A percentile compares a stretch with the other conserved stretches of the same genome.
Evolutionary conservation across 1,284 basidiomycete genomes (phyloP).

Genomic region (Ustilago sp.): DNA sequence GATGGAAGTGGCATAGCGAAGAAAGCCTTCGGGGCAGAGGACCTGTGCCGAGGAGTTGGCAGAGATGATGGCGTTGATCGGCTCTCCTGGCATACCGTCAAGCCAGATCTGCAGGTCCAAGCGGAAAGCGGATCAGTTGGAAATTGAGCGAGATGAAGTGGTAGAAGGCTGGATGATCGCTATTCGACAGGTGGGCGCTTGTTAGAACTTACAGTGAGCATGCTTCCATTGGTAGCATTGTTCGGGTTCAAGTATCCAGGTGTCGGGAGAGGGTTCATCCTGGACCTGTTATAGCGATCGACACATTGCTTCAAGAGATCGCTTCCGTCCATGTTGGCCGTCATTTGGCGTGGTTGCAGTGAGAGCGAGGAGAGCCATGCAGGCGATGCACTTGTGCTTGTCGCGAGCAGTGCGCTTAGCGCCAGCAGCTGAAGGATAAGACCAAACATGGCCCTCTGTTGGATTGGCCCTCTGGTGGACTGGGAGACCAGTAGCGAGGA

Average conservation of each 20-base stretch:
- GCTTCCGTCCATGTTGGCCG: slow-evolving; percentile 29
- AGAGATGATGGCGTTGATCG: slow-evolving; percentile 66
- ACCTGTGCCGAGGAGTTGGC: slow-evolving; percentile 54
- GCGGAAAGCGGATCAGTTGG: slow-evolving; percentile 5
- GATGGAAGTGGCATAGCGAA: slow-evolving; percentile 66
- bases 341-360: slow-evolving; percentile 1
- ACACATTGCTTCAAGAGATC: slow-evolving; percentile 35
- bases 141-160: slow-evolving; percentile 7
- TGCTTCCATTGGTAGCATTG: slow-evolving; percentile 47
- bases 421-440: slow-evolving; percentile 6
- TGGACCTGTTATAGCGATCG: slow-evolving; percentile 42
- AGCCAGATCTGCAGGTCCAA: slow-evolving; percentile 35
- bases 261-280: slow-evolving; percentile 43
- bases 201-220: slow-evolving; percentile 42
- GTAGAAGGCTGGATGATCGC: neutral
- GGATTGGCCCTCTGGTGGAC: neutral
- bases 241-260: slow-evolving; percentile 43
- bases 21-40: slow-evolving; percentile 62
- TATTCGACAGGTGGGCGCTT: slow-evolving; percentile 20
- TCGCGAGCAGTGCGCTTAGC: slow-evolving; percentile 17
- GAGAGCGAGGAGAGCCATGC: slow-evolving; percentile 26
- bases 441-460: neutral
- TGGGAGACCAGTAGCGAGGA: neutral
- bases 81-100: slow-evolving; percentile 60
- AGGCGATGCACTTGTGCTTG: slow-evolving; percentile 3